Conservation (phyloP, 176 grass and related monocot genomes). For the Phoenix dactylifera region DNA sequence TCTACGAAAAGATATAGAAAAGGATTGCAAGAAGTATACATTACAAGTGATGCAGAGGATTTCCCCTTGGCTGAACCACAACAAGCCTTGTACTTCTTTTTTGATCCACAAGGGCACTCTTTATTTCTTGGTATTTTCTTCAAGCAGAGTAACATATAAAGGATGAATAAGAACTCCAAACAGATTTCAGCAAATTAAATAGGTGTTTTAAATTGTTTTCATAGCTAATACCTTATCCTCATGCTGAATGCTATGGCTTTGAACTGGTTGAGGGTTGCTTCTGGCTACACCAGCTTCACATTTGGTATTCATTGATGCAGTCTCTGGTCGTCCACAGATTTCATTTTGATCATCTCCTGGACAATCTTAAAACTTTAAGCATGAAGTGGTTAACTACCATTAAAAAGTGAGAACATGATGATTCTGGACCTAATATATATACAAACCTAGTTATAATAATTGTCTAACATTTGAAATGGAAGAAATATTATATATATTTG, state of each 20-base stretch:
- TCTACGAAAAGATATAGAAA: neutral
- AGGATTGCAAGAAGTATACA: constrained; percentile 15
- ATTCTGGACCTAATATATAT: no score
- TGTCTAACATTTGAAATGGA: no score
- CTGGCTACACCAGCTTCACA: constrained; percentile 17
- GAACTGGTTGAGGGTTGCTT: constrained; percentile 18
- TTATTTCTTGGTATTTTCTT: constrained; percentile 33
- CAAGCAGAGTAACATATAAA: neutral
- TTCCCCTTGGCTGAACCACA: constrained; percentile 28
- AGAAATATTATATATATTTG: no score
- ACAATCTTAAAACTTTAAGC: neutral
- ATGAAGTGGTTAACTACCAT: neutral
- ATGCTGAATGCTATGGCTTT: constrained; percentile 10
- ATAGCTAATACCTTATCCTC: constrained; percentile 32
- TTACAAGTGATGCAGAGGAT: constrained; percentile 30
- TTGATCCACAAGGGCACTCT: constrained; percentile 49
- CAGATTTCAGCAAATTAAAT: neutral
- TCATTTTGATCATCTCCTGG: constrained; percentile 27
- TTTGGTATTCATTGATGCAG: constrained; percentile 3
- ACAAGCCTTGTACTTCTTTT: constrained; percentile 39
- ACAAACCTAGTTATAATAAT: no score
- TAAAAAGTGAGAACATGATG: no score
- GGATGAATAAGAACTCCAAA: neutral
- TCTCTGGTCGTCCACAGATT: neutral
- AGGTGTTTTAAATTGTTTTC: neutral